Conservation (phyloP, 2,329 filamentous ascomycete genomes). For the Ploettnerulaceae sp. region DNA sequence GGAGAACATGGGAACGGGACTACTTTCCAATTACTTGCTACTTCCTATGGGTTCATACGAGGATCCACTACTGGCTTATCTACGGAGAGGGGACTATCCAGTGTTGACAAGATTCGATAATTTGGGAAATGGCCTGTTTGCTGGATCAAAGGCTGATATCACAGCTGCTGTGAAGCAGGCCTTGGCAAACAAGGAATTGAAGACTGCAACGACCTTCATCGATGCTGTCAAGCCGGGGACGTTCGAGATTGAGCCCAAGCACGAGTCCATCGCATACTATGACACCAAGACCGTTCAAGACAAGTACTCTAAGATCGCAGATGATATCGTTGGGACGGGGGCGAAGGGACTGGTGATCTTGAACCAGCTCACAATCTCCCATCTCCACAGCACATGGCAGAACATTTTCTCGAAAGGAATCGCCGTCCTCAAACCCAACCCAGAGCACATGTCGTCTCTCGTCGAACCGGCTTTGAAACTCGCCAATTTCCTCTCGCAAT, state of each 20-base stretch:
- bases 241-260: slow-evolving; percentile 60
- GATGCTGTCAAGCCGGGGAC: slow-evolving; percentile 53
- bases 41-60: slow-evolving; percentile 78
- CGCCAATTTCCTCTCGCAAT: slow-evolving; percentile 70
- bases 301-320: slow-evolving; percentile 63
- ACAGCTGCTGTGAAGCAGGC: slow-evolving; percentile 57
- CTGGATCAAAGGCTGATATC: slow-evolving; percentile 61
- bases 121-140: slow-evolving; percentile 67
- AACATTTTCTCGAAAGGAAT: slow-evolving; percentile 73
- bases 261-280: slow-evolving; percentile 74
- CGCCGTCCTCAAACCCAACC: slow-evolving; percentile 72
- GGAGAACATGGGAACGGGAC: slow-evolving; percentile 81
- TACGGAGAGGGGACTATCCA: slow-evolving; percentile 73
- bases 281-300: slow-evolving; percentile 54
- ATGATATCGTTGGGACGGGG: slow-evolving; percentile 52
- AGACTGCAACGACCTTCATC: slow-evolving; percentile 57
- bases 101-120: slow-evolving; percentile 69
- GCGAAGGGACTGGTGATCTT: slow-evolving; percentile 61
- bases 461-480: slow-evolving; percentile 66
- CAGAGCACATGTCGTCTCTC: slow-evolving; percentile 68
- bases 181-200: slow-evolving; percentile 50
- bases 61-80: slow-evolving; percentile 64
- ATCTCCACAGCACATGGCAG: slow-evolving; percentile 83
- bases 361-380: slow-evolving; percentile 72
- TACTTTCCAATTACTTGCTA: slow-evolving; percentile 73